phyloP scores from a whole-genome alignment of 2,329 filamentous ascomycete species.

The Paracamarosporium sp. region DNA sequence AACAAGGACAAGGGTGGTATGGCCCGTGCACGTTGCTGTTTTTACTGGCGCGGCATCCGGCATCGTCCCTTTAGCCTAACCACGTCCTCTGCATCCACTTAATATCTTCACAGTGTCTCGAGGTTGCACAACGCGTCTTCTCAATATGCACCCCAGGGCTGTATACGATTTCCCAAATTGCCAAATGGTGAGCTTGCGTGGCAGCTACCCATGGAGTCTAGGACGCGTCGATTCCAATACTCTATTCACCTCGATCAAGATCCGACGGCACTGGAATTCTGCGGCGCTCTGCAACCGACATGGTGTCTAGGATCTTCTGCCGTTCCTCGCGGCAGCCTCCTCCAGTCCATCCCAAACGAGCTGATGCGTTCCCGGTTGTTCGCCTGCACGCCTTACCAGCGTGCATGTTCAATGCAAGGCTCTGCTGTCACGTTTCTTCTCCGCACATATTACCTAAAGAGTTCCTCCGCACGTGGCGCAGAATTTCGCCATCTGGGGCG shows the following conservation, averaged over 20 bases:
- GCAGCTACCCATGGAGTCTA: slow-evolving; percentile 15
- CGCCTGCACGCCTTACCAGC: slow-evolving; percentile 13
- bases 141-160: slow-evolving; percentile 28
- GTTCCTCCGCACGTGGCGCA: slow-evolving; percentile 30
- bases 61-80: slow-evolving; percentile 39
- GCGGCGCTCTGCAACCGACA: slow-evolving; percentile 13
- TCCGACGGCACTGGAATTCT: slow-evolving; percentile 1
- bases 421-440: slow-evolving; percentile 17
- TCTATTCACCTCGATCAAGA: slow-evolving; percentile 1
- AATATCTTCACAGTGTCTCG: slow-evolving; percentile 35
- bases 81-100: slow-evolving; percentile 28
- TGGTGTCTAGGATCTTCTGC: slow-evolving; percentile 3
- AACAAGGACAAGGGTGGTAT: slow-evolving; percentile 16
- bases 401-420: slow-evolving; percentile 13
- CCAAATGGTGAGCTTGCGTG: slow-evolving; percentile 30
- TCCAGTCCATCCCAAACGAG: neutral
- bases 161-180: slow-evolving; percentile 31
- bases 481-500: slow-evolving; percentile 11
- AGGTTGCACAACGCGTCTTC: slow-evolving; percentile 21
- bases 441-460: slow-evolving; percentile 17
- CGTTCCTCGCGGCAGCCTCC: neutral
- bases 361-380: slow-evolving; percentile 15
- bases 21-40: slow-evolving; percentile 32
- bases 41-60: slow-evolving; percentile 24
- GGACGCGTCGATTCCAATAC: slow-evolving; percentile 35